Percentiles rank a stretch among this genome's conserved stretches.
Evolutionary conservation across 2,329 filamentous ascomycete species (phyloP).

Genomic region (Fusarium miscanthi): DNA sequence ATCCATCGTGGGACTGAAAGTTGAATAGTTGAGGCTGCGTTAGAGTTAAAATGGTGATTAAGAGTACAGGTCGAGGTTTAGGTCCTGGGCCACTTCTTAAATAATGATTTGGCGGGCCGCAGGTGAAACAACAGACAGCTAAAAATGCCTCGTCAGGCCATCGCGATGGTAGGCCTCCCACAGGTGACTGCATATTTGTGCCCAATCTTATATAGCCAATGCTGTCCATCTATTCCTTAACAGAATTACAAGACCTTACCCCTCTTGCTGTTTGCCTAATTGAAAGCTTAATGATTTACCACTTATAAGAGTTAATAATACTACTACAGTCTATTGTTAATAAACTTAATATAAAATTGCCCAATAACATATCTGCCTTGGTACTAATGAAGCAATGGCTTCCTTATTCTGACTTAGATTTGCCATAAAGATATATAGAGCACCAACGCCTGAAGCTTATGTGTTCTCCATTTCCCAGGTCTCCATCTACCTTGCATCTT

Average conservation of each 20-base stretch:
- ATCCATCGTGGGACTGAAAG: neutral
- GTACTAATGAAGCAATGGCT: too few relatives aligned
- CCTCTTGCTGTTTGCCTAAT: neutral
- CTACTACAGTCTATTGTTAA: too few relatives aligned
- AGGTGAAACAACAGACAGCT: neutral
- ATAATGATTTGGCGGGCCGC: neutral
- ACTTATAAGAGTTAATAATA: too few relatives aligned
- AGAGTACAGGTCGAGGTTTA: neutral
- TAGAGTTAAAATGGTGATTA: neutral
- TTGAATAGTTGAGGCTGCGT: neutral
- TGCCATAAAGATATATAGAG: too few relatives aligned
- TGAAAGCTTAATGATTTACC: fast-evolving
- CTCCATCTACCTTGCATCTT: fast-evolving
- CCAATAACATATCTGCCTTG: too few relatives aligned
- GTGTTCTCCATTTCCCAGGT: neutral
- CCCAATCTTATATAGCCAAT: neutral
- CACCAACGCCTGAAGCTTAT: too few relatives aligned
- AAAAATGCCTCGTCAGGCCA: neutral
- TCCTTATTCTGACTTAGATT: too few relatives aligned
- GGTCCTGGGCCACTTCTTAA: neutral
- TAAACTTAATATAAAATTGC: too few relatives aligned
- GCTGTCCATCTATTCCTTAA: neutral
- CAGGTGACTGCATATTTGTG: neutral
- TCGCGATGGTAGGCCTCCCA: neutral
- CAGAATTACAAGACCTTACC: neutral